Evolutionary conservation across 139 green algal species (phyloP), one percentile per base, ranked within the genome.

Genomic region (Chlamydomonas asymmetrica): DNA sequence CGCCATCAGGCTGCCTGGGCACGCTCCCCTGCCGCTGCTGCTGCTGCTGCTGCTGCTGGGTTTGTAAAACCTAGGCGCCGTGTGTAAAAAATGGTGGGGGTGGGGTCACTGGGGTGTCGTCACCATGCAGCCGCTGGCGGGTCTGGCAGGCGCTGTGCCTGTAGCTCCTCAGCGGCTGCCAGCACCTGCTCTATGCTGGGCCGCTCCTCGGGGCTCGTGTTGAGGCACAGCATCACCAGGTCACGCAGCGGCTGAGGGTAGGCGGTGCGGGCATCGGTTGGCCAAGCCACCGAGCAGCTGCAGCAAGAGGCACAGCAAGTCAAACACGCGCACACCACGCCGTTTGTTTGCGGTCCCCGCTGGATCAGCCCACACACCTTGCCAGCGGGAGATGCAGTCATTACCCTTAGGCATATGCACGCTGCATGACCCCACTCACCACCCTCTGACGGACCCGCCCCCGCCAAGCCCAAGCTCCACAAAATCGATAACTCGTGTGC

Each of bases 231-330:
- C 18, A 10, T 65, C 1, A 92, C 82, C 49, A 93, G 68, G 9
- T 61, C 52, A 27, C 83, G 82, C 29, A 87, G 73, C 50, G 84
- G 63, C 27, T 76, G 65, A 5, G 85, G 82, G 66, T 91, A 90
- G 41, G 56, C 54, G 41, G 35, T 31, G 0, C 69, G 54, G 16
- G 67, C 38, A 6, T 68, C 63, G 1, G 71, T 62, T 0, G 83
- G 83, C 83, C 83, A 88, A n/a, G 59, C 60, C 35, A 88, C 43
- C 18, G 80, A 52, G 61, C 77, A 79, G 54, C 77, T 84, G 77
- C 52, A 73, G 25, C 4, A 52, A 34, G 60, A 7, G 35, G 27
- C 23, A 10, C 16, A 1, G 65, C 2, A 27, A 32, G 9, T n/a
- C n/a, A n/a, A n/a, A n/a, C n/a, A n/a, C n/a, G n/a, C n/a, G n/a